These are phyloP conservation scores for Solanum hybrid DNA, from an alignment of 305 asterid species.

Conservation along the genomic window DNA sequence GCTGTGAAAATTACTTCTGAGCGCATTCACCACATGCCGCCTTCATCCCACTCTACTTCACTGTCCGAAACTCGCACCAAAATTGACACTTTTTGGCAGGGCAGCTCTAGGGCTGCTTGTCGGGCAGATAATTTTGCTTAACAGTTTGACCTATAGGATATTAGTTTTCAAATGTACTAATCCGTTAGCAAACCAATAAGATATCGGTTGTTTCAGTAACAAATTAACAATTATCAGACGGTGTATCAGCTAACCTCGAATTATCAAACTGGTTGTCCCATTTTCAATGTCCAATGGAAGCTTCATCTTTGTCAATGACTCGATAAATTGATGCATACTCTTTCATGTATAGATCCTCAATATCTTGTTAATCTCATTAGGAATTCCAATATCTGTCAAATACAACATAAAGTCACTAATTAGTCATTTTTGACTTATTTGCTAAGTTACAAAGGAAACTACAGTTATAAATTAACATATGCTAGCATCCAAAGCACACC, in stretches of 20 bases:
- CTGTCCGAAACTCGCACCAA: not conserved
- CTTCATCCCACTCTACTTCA: not conserved
- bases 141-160: too few species aligned
- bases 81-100: not conserved
- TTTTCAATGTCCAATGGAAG: conserved; percentile 41
- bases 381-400: not conserved
- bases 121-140: too few species aligned
- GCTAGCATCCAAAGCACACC: too few species aligned
- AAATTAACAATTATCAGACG: not conserved
- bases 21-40: not conserved
- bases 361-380: conserved; percentile 22
- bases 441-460: not conserved
- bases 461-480: too few species aligned
- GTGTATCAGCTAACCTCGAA: conserved; percentile 7
- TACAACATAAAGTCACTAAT: not conserved
- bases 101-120: too few species aligned
- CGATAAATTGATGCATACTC: conserved; percentile 51
- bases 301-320: conserved; percentile 46
- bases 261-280: conserved; percentile 56
- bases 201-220: too few species aligned
- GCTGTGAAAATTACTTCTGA: too few species aligned
- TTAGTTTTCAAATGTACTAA: too few species aligned
- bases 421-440: not conserved
- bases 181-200: too few species aligned
- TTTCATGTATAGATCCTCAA: conserved; percentile 50